Conservation (phyloP, 163 green algal genomes). For the Scenedesmus sp. region DNA sequence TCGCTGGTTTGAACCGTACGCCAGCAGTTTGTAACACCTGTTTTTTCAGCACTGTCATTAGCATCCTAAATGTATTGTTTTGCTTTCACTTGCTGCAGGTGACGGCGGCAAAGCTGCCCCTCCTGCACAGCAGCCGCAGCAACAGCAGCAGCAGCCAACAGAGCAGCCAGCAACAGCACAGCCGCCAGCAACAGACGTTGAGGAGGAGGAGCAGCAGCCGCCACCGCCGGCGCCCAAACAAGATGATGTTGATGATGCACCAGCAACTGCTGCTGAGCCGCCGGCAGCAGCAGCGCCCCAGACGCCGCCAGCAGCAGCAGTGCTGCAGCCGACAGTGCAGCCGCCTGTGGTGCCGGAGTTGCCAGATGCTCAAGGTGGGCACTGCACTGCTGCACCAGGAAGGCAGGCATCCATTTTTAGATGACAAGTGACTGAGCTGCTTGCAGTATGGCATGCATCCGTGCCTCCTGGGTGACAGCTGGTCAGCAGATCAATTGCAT, state of each 20-base stretch:
- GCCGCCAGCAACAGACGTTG: background rate
- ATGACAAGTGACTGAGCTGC: no score
- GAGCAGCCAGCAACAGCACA: background rate
- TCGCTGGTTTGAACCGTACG: no score
- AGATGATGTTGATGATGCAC: background rate
- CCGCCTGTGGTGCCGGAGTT: background rate
- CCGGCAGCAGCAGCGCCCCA: background rate
- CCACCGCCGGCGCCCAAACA: background rate
- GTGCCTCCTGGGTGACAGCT: no score
- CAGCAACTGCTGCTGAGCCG: background rate
- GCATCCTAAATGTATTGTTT: background rate
- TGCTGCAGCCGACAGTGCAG: background rate
- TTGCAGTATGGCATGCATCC: no score
- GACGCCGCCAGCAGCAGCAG: constrained; percentile 5
- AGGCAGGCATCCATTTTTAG: no score
- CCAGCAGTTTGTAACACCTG: background rate
- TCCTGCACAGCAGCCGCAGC: background rate
- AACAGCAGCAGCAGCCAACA: background rate
- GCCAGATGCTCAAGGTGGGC: background rate
- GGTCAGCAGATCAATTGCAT: no score
- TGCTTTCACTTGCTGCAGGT: background rate
- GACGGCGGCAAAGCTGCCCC: background rate
- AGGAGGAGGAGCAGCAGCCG: background rate
- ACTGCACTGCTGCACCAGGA: no score
- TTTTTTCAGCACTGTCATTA: background rate